A percentile compares a stretch with the other conserved stretches of the same genome.
Evolutionary conservation across 2,329 filamentous ascomycete genomes (phyloP).

Genomic region (Cryphonectria parasitica): DNA sequence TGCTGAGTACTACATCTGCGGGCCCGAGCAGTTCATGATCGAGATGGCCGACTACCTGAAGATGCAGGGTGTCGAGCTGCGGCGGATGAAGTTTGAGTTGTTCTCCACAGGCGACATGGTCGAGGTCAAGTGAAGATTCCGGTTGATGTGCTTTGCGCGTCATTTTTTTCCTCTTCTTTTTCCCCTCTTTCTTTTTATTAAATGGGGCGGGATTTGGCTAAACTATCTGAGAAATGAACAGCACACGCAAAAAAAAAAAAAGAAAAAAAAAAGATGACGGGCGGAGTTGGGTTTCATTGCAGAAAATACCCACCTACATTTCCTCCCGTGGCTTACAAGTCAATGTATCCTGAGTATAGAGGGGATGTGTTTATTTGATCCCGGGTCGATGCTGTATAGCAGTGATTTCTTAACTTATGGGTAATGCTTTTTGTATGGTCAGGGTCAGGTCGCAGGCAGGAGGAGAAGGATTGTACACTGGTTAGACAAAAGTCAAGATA

Average conservation of each 20-base stretch:
- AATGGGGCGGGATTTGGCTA: not conserved
- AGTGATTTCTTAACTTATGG: not conserved
- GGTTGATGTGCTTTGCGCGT: too few relatives aligned
- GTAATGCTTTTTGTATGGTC: not conserved
- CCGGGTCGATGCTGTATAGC: not conserved
- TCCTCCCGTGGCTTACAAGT: not conserved
- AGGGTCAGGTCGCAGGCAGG: not conserved
- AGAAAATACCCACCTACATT: not conserved
- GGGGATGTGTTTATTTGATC: not conserved
- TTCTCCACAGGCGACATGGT: conserved; percentile 51
- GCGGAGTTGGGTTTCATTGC: not conserved
- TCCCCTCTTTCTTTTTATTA: not conserved
- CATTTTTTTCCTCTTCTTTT: not conserved
- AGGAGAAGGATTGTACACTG: not conserved
- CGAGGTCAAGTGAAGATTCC: conserved; percentile 13
- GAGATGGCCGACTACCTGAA: conserved; percentile 52
- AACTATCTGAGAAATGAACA: not conserved
- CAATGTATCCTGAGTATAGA: not conserved
- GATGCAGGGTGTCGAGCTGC: conserved; percentile 43
- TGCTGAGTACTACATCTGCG: conserved; percentile 59
- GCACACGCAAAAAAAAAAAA: not conserved
- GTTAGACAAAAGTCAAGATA: not conserved
- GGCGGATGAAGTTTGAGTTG: conserved; percentile 50
- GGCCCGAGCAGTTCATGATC: conserved; percentile 58
- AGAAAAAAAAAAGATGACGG: not conserved